A percentile compares a stretch with the other conserved stretches of the same genome.
phyloP scores from a whole-genome alignment of 257 asterid genomes.

The Salvia splendens region DNA sequence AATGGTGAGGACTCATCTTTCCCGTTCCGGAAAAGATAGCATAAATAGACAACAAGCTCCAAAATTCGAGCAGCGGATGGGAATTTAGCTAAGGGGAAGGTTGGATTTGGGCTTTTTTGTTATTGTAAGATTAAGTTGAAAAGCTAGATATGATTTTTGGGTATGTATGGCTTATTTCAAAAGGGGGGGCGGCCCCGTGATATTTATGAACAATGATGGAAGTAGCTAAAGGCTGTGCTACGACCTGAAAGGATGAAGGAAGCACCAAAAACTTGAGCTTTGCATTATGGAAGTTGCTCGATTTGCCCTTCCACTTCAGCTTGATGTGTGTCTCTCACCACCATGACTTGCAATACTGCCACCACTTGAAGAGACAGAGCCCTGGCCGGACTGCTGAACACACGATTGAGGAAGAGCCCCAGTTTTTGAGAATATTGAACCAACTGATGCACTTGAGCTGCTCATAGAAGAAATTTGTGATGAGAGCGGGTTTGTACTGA shows the following conservation, averaged over 20 bases:
- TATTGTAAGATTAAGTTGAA: slow-evolving; percentile 39
- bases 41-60: slow-evolving; percentile 52
- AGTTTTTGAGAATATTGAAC: slow-evolving; percentile 50
- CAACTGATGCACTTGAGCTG: slow-evolving; percentile 48
- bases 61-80: slow-evolving; percentile 43
- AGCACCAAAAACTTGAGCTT: slow-evolving; percentile 38
- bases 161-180: slow-evolving; percentile 50
- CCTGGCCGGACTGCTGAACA: slow-evolving; percentile 49
- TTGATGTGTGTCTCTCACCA: slow-evolving; percentile 56
- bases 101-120: slow-evolving; percentile 26
- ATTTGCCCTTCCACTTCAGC: slow-evolving; percentile 39
- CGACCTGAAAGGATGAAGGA: slow-evolving; percentile 37
- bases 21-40: slow-evolving; percentile 48
- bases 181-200: slow-evolving; percentile 45
- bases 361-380: slow-evolving; percentile 43
- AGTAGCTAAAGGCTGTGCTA: slow-evolving; percentile 41
- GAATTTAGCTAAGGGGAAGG: slow-evolving; percentile 27
- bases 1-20: slow-evolving; percentile 41
- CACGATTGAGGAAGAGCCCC: slow-evolving; percentile 46
- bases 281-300: slow-evolving; percentile 21
- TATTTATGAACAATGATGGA: slow-evolving; percentile 53
- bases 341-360: slow-evolving; percentile 40
- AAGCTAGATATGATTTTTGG: slow-evolving; percentile 37
- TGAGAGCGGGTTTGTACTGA: not conserved
- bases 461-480: slow-evolving; percentile 45